Evolutionary conservation across 371 early-diverging fungal genomes (phyloP).

Genomic region (Lichtheimia hyalospora): DNA sequence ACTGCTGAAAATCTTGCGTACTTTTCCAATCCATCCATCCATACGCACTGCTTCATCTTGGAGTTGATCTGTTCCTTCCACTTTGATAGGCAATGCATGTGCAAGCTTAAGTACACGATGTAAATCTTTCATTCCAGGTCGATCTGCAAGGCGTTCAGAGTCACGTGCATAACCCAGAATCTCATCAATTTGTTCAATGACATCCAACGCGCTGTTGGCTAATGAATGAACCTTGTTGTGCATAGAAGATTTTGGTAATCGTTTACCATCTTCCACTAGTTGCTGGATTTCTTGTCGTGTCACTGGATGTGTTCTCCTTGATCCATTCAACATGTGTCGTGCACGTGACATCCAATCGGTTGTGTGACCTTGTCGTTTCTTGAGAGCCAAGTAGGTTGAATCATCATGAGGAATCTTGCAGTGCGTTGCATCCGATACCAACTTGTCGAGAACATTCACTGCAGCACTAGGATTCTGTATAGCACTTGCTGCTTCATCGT

Average conservation of each 20-base stretch:
- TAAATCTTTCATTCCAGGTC: slow-evolving; percentile 9
- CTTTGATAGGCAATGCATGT: slow-evolving; percentile 8
- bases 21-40: slow-evolving; percentile 16
- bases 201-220: slow-evolving; percentile 7
- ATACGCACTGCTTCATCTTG: slow-evolving; percentile 8
- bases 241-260: slow-evolving; percentile 2
- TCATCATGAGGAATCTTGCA: slow-evolving; percentile 4
- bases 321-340: slow-evolving; percentile 35
- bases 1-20: slow-evolving; percentile 3
- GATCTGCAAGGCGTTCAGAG: slow-evolving; percentile 2
- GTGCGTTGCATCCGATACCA: slow-evolving; percentile 9
- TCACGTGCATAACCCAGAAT: slow-evolving; percentile 4
- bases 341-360: slow-evolving; percentile 15
- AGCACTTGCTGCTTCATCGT: slow-evolving; percentile 8
- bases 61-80: slow-evolving; percentile 7
- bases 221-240: slow-evolving; percentile 6
- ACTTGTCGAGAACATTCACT: slow-evolving; percentile 5
- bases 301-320: neutral
- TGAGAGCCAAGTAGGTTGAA: slow-evolving; percentile 2
- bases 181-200: slow-evolving; percentile 2
- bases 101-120: slow-evolving; percentile 11
- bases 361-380: slow-evolving; percentile 3
- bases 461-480: neutral
- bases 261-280: neutral
- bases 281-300: neutral